phyloP scores from a whole-genome alignment of 345 rosid genomes.

The Turritis glabra region DNA sequence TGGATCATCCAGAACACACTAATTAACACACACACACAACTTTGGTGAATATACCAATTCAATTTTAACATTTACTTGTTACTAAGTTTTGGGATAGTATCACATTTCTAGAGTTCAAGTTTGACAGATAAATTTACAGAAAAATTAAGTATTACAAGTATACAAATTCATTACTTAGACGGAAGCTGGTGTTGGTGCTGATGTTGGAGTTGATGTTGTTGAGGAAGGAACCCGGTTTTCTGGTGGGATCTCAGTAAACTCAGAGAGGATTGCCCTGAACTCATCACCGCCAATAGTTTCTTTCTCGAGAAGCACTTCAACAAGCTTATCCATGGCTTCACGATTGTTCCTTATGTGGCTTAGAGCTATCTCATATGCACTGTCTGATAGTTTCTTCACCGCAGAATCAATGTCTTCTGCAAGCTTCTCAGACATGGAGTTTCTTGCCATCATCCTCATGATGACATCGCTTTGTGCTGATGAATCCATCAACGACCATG shows the following conservation, averaged over 20 bases:
- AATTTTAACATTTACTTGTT: slow-evolving; percentile 28
- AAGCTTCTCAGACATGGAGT: slow-evolving; percentile 97
- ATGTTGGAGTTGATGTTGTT: slow-evolving; percentile 41
- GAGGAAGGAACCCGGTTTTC: slow-evolving; percentile 71
- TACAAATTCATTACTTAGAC: slow-evolving; percentile 37
- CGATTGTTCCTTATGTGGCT: slow-evolving; percentile 84
- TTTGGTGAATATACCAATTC: slow-evolving; percentile 19
- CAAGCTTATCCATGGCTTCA: slow-evolving; percentile 94
- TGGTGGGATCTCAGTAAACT: slow-evolving; percentile 82
- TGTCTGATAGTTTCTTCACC: slow-evolving; percentile 75
- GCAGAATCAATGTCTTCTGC: slow-evolving; percentile 92
- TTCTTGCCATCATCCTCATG: slow-evolving; percentile 99
- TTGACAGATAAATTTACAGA: slow-evolving; percentile 32
- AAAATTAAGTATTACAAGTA: slow-evolving; percentile 29
- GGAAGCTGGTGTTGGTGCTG: slow-evolving; percentile 52
- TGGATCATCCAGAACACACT: background rate
- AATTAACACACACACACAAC: background rate
- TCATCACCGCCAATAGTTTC: slow-evolving; percentile 90
- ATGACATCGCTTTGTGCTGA: slow-evolving; percentile 85
- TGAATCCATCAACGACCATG: slow-evolving; percentile 95
- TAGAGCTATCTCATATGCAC: slow-evolving; percentile 80
- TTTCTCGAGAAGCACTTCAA: slow-evolving; percentile 90
- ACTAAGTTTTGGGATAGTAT: slow-evolving; percentile 13
- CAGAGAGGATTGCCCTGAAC: slow-evolving; percentile 91
- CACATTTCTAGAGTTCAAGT: slow-evolving; percentile 24